Percentiles rank a stretch among this genome's conserved stretches.
Conservation (phyloP, 345 rosid genomes). For the Boechera stricta region DNA sequence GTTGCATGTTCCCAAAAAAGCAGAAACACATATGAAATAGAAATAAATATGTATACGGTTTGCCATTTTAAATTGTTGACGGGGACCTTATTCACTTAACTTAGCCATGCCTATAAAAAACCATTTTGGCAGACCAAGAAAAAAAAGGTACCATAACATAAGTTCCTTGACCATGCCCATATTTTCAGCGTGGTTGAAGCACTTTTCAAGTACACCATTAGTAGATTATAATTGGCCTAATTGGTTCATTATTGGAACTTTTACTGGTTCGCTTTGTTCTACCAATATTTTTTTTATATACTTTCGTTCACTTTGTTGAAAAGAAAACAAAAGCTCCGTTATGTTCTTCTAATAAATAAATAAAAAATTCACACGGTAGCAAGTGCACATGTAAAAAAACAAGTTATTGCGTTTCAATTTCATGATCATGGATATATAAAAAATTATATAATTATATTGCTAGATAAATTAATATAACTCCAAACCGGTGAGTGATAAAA, state of each 20-base stretch:
- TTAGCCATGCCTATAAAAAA: too few relatives aligned
- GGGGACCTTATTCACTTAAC: not conserved
- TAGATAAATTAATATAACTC: not conserved
- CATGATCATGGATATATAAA: too few relatives aligned
- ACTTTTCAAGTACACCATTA: slow-evolving; percentile 29
- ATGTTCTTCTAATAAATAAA: not conserved
- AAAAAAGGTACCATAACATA: too few relatives aligned
- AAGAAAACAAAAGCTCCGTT: not conserved
- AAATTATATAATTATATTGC: not conserved
- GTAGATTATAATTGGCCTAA: slow-evolving; percentile 19
- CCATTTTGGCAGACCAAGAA: not conserved
- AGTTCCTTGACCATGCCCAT: slow-evolving; percentile 4
- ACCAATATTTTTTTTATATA: not conserved
- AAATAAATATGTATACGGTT: not conserved
- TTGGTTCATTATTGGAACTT: slow-evolving; percentile 36
- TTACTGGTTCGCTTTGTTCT: slow-evolving; percentile 5
- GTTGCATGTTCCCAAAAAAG: slow-evolving; percentile 22
- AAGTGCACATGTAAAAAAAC: not conserved
- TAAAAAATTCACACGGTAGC: not conserved
- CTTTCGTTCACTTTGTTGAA: slow-evolving; percentile 8
- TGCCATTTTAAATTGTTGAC: not conserved
- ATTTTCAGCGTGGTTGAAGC: slow-evolving; percentile 30
- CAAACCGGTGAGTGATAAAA: not conserved
- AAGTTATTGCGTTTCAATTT: not conserved
- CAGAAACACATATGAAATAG: not conserved